phyloP scores from a whole-genome alignment of 495 filamentous ascomycete species.

The Parathielavia appendiculata region DNA sequence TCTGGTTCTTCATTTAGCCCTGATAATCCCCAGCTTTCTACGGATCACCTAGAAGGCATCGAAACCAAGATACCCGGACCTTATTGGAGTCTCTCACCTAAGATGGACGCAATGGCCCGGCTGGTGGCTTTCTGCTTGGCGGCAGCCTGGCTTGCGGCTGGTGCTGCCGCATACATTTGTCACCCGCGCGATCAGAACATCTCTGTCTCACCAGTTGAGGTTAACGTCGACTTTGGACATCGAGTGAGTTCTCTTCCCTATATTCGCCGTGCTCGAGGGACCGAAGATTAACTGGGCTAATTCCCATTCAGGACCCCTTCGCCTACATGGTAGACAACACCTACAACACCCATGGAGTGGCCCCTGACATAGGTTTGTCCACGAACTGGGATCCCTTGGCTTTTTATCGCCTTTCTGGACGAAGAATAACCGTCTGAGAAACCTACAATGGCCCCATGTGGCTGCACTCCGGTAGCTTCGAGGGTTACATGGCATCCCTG shows the following conservation, averaged over 20 bases:
- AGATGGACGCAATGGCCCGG: not conserved
- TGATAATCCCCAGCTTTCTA: not conserved
- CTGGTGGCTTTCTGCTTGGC: not conserved
- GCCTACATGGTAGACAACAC: slow-evolving; percentile 4
- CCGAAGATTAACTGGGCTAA: not conserved
- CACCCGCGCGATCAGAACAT: not conserved
- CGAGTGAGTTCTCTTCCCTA: too few species aligned
- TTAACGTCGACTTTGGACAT: not conserved
- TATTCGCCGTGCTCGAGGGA: not conserved
- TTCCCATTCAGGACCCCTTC: not conserved
- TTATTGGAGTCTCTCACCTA: not conserved
- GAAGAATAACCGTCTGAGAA: not conserved
- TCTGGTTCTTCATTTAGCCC: not conserved
- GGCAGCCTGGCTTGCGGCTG: not conserved
- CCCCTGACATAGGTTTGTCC: not conserved
- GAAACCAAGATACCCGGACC: not conserved
- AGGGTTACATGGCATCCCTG: not conserved
- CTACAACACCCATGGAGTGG: not conserved
- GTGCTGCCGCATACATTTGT: not conserved
- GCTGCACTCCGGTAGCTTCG: not conserved
- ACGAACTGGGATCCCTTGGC: too few species aligned
- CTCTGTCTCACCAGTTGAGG: not conserved
- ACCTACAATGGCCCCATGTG: not conserved
- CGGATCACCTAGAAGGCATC: not conserved
- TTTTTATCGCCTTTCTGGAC: not conserved